phyloP scores from a whole-genome alignment of 768 basidiomycete genomes.

The Nidularia sp. region DNA sequence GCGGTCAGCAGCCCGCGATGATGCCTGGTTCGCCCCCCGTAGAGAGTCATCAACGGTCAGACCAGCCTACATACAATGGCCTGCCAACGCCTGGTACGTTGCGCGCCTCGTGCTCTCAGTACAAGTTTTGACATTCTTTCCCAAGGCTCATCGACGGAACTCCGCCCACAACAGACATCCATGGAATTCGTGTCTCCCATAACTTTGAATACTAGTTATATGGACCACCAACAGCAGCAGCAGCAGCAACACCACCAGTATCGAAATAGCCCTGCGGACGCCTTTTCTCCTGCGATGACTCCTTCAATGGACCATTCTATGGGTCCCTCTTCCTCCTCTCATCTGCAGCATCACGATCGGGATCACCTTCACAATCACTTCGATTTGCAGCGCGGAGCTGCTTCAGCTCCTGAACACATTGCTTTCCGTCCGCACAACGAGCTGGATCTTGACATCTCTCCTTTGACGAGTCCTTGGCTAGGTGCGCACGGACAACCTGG shows the following conservation, averaged over 20 bases:
- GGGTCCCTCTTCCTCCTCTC: conserved; percentile 13
- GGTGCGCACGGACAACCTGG: conserved; percentile 36
- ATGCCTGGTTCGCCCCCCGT: conserved; percentile 24
- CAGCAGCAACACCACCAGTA: conserved; percentile 4
- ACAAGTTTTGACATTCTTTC: conserved; percentile 1
- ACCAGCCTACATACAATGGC: conserved; percentile 30
- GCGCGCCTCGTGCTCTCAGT: too few species aligned
- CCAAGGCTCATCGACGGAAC: conserved; percentile 60
- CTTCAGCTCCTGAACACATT: conserved; percentile 70
- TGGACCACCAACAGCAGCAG: conserved; percentile 11
- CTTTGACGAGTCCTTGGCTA: conserved; percentile 79
- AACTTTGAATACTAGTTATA: conserved; percentile 39
- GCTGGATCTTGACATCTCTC: conserved; percentile 72
- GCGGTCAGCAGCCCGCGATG: conserved; percentile 37
- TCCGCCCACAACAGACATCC: conserved; percentile 53
- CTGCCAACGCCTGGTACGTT: conserved; percentile 27
- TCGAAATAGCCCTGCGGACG: neutral
- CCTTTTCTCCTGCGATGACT: conserved; percentile 4
- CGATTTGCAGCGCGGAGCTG: conserved; percentile 28
- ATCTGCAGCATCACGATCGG: conserved; percentile 7
- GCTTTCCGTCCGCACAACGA: conserved; percentile 57
- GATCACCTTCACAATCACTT: conserved; percentile 16
- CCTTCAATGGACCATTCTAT: conserved; percentile 4
- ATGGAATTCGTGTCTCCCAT: conserved; percentile 63
- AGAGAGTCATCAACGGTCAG: conserved; percentile 49